Evolutionary conservation across 352 stramenopile genomes (phyloP).

Genomic region (Globisporangium recalcitrans): DNA sequence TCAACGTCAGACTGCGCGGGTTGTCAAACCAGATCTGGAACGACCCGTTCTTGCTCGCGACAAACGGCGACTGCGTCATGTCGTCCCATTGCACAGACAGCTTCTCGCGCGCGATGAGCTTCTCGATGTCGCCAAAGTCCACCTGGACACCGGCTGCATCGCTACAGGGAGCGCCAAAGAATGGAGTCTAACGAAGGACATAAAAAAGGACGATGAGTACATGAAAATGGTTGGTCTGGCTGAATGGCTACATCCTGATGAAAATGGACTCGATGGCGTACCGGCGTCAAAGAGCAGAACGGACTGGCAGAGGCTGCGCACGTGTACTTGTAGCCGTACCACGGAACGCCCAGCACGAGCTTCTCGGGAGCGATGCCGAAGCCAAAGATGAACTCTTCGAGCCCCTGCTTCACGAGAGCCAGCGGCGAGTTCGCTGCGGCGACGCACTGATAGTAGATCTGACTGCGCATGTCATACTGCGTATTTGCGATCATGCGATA

Average conservation of each 20-base stretch:
- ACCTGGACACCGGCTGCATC: slow-evolving; percentile 63
- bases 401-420: slow-evolving; percentile 60
- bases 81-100: slow-evolving; percentile 44
- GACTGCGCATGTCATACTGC: slow-evolving; percentile 89
- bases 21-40: slow-evolving; percentile 79
- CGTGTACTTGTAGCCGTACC: slow-evolving; percentile 89
- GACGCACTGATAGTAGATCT: slow-evolving; percentile 89
- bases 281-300: slow-evolving; percentile 28
- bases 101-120: slow-evolving; percentile 25
- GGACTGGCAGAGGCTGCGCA: slow-evolving; percentile 27
- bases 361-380: slow-evolving; percentile 58
- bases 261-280: neutral
- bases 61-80: slow-evolving; percentile 40
- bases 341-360: slow-evolving; percentile 87
- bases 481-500: neutral
- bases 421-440: slow-evolving; percentile 81
- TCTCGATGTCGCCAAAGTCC: slow-evolving; percentile 48
- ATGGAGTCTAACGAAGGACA: slow-evolving; percentile 30
- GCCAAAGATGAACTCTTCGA: slow-evolving; percentile 71
- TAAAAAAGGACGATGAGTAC: slow-evolving; percentile 7
- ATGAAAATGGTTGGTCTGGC: neutral
- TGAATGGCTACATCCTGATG: neutral
- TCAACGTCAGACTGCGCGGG: slow-evolving; percentile 42
- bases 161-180: slow-evolving; percentile 73
- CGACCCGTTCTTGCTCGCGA: slow-evolving; percentile 7